Evolutionary conservation across 2,329 filamentous ascomycete genomes (phyloP).

Genomic region (Emmonsia crescens): DNA sequence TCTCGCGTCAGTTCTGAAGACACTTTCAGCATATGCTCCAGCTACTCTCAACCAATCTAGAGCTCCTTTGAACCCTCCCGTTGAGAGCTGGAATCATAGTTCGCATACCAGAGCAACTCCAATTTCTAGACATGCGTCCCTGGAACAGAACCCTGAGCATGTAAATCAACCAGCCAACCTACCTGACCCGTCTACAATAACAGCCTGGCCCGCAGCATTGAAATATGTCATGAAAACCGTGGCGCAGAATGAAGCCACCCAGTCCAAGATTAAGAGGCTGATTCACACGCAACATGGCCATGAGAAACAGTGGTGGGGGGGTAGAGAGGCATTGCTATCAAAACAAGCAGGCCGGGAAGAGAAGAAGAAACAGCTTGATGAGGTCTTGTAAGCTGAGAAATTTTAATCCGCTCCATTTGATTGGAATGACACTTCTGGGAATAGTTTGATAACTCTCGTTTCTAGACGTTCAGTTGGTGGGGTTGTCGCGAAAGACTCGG

Average conservation of each 20-base stretch:
- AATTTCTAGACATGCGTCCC: neutral
- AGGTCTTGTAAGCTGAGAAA: conserved; percentile 39
- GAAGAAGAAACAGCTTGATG: conserved; percentile 44
- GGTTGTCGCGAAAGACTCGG: conserved; percentile 22
- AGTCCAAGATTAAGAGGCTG: conserved; percentile 42
- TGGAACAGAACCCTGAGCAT: neutral
- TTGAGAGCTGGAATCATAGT: conserved; percentile 1
- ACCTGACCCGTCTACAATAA: conserved; percentile 37
- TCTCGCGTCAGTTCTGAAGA: conserved; percentile 32
- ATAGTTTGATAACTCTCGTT: neutral
- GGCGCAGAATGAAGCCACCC: conserved; percentile 34
- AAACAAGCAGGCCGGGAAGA: conserved; percentile 43
- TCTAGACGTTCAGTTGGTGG: conserved; percentile 38
- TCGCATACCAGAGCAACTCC: conserved; percentile 3
- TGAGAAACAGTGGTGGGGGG: conserved; percentile 51
- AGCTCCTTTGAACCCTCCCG: neutral
- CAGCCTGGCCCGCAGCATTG: conserved; percentile 42
- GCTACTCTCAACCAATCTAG: conserved; percentile 7
- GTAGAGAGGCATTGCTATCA: conserved; percentile 40
- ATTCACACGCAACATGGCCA: conserved; percentile 53
- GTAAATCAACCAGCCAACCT: neutral
- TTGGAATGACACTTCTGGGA: conserved; percentile 8
- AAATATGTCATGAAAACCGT: conserved; percentile 42
- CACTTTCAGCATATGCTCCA: conserved; percentile 28
- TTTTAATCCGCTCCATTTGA: neutral